Evolutionary conservation across 2,329 filamentous ascomycete genomes (phyloP).

Genomic region (Xylaria multiplex): DNA sequence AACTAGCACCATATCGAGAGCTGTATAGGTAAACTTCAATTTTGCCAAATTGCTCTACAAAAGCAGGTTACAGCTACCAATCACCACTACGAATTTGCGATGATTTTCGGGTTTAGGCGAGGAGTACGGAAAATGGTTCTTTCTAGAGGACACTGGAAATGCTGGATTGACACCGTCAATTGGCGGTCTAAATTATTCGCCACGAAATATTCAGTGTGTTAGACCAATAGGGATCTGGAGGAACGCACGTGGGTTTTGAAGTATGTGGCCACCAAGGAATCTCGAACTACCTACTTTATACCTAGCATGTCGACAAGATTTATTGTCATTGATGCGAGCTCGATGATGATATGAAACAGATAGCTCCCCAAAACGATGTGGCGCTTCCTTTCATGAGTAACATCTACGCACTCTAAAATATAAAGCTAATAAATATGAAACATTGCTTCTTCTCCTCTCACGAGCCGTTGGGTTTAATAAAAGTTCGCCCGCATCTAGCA

Average conservation of each 20-base stretch:
- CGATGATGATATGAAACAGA: conserved; percentile 2
- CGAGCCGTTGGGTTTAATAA: neutral
- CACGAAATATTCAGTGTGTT: conserved; percentile 4
- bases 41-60: neutral
- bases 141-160: neutral
- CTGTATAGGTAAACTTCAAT: conserved; percentile 33
- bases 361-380: neutral
- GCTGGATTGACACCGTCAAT: conserved; percentile 10
- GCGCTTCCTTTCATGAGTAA: neutral
- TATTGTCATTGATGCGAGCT: conserved; percentile 8
- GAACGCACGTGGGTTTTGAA: conserved; percentile 28
- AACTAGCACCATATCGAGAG: conserved; percentile 39
- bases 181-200: neutral
- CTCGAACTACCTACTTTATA: conserved; percentile 20
- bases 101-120: conserved; percentile 9
- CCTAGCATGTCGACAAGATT: conserved; percentile 13
- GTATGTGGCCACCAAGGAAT: conserved; percentile 22
- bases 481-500: neutral
- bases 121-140: conserved; percentile 15
- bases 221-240: conserved; percentile 26
- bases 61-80: neutral
- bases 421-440: neutral
- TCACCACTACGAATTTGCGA: conserved; percentile 8
- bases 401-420: neutral
- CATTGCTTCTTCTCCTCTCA: neutral